A percentile compares a stretch with the other conserved stretches of the same genome.
Conservation (phyloP, 2,329 filamentous ascomycete species). For the Xylariaceae sp. region DNA sequence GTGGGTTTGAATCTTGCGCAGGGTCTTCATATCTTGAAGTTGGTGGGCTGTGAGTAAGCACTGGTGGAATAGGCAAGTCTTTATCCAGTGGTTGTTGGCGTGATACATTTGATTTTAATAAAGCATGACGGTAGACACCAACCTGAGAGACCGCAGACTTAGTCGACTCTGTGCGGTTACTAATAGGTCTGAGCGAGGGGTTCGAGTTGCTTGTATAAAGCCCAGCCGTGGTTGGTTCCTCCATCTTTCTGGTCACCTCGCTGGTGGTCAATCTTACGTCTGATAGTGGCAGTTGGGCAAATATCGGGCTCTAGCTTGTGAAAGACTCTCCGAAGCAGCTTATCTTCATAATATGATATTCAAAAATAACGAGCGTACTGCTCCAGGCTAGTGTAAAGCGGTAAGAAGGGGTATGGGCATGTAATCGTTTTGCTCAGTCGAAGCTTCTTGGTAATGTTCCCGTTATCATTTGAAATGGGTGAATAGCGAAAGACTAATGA, state of each 20-base stretch:
- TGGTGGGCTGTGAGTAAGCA: conserved; percentile 29
- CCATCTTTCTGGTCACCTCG: conserved; percentile 21
- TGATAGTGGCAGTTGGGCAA: neutral
- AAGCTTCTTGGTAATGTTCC: too few species aligned
- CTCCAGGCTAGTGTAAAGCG: too few species aligned
- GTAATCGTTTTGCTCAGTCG: too few species aligned
- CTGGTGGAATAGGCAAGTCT: conserved; percentile 36
- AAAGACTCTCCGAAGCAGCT: neutral
- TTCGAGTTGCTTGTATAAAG: conserved; percentile 31
- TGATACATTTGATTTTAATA: conserved; percentile 33
- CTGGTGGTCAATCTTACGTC: neutral
- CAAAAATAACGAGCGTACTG: too few species aligned
- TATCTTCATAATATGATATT: neutral
- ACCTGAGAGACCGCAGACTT: conserved; percentile 30
- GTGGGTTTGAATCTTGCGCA: neutral
- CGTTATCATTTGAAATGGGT: too few species aligned
- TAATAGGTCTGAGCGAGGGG: conserved; percentile 30
- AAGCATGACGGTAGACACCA: conserved; percentile 30
- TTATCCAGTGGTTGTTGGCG: conserved; percentile 25
- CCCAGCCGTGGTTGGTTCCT: conserved; percentile 15
- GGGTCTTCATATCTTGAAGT: neutral
- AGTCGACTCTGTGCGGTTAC: conserved; percentile 33
- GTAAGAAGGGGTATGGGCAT: too few species aligned
- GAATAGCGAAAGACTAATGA: neutral
- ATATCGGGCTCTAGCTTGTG: neutral